Conservation (phyloP, 116 monocot species). For the Dioscorea cayenensis region DNA sequence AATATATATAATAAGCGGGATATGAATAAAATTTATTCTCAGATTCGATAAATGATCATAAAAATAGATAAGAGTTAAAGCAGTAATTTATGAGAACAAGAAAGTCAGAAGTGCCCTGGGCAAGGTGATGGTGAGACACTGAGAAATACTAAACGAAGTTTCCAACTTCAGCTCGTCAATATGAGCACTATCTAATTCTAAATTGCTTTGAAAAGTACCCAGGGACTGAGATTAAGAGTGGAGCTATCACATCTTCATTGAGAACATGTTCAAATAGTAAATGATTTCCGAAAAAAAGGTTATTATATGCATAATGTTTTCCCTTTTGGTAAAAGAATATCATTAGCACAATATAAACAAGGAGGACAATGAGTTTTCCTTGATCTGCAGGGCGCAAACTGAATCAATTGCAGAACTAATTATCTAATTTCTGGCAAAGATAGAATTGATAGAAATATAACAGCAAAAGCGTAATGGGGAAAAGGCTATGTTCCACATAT, state of each 20-base stretch:
- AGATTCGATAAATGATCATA: no score
- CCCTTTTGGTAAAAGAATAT: no score
- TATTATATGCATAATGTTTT: no score
- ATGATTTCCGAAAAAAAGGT: neutral
- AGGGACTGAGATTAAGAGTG: conserved; percentile 40
- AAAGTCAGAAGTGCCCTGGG: conserved; percentile 25
- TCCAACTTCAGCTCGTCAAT: conserved; percentile 21
- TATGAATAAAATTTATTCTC: no score
- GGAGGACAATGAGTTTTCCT: neutral
- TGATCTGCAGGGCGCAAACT: conserved; percentile 37
- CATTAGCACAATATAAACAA: neutral
- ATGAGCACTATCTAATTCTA: conserved; percentile 12
- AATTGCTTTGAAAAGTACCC: conserved; percentile 38
- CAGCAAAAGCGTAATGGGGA: no score
- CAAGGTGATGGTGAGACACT: conserved; percentile 25
- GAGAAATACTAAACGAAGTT: conserved; percentile 26
- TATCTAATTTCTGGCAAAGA: conserved; percentile 28
- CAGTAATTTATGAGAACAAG: neutral
- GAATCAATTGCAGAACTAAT: conserved; percentile 46
- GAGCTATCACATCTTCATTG: conserved; percentile 35
- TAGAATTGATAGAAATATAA: no score
- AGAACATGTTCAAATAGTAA: conserved; percentile 19
- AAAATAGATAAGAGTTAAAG: neutral
- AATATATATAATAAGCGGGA: no score
- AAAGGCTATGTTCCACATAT: no score